Evolutionary conservation across 75 land plant genomes (phyloP).

Genomic region (Cunninghamia lanceolata): DNA sequence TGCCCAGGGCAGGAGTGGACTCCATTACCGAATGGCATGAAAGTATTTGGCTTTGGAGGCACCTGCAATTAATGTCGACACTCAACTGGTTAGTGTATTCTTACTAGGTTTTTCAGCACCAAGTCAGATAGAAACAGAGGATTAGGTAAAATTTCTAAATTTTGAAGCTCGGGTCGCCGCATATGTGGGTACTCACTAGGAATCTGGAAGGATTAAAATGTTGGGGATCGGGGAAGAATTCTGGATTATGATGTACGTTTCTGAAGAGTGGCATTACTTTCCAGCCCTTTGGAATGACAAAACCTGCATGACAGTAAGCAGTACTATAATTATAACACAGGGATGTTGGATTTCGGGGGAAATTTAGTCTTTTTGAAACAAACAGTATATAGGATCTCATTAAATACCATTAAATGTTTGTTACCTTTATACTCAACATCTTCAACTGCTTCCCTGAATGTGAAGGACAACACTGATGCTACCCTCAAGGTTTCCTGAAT

Average conservation of each 20-base stretch:
- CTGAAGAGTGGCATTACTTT: constrained; percentile 84
- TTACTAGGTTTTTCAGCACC: too few relatives aligned
- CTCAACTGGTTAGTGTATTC: too few relatives aligned
- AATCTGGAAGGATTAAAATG: constrained; percentile 86
- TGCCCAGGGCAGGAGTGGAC: constrained; percentile 91
- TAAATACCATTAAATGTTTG: neutral
- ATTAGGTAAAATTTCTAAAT: too few relatives aligned
- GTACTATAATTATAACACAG: neutral
- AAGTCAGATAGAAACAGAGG: too few relatives aligned
- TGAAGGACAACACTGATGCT: constrained; percentile 38
- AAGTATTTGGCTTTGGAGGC: constrained; percentile 87
- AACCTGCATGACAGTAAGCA: constrained; percentile 31
- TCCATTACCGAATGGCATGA: constrained; percentile 88
- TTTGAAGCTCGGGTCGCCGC: too few relatives aligned
- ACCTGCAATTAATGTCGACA: constrained; percentile 22
- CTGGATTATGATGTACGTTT: constrained; percentile 77
- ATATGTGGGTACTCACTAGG: constrained; percentile 36
- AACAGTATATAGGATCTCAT: neutral
- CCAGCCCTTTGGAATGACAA: constrained; percentile 91
- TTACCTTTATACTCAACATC: constrained; percentile 47
- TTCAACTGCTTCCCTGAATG: constrained; percentile 42
- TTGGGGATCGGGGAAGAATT: constrained; percentile 58
- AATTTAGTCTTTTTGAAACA: neutral
- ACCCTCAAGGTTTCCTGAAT: constrained; percentile 42
- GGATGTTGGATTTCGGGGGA: too few relatives aligned